Evolutionary conservation across 2,329 filamentous ascomycete species (phyloP), one percentile per base, ranked within the genome.

Genomic region (Verticillium isaacii): DNA sequence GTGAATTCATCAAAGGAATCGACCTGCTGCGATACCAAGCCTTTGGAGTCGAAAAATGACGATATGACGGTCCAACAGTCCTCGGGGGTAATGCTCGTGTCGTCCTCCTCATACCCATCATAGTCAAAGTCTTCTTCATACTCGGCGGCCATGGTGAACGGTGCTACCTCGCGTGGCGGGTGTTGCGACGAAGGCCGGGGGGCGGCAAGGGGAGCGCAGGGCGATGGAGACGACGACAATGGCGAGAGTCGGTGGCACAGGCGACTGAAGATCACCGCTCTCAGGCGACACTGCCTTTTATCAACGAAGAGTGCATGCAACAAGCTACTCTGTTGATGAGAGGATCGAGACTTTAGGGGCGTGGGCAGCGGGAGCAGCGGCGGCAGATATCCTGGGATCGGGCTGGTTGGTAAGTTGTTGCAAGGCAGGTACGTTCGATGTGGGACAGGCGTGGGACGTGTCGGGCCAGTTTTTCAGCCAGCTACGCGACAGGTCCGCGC

Each of bases 1-100:
- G 95, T 93, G 72, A 99, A 99, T 74, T 98, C 93, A 78, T 99
- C 93, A 78, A 97, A 99, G 0, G 96, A 99, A 75, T 98, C 94
- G 65, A 98, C 89, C 80, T 99, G 95, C 78, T 99, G 94, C 17
- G 95, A 97, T 25, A 97, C 95, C 36, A 99, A 85, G 71, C 95
- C 94, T 78, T 98, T 99, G 65, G 88, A 86, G 69, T 97, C 92
- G 79, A 99, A 99, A 82, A 97, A 98, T 11, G 95, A 91, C 61
- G 91, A 93, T 74, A 99, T 98, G 72, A 98, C 94, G 67, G 90
- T 91, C 95, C 96, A 99, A 82, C 93, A 97, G 78, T 99, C 96
- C 80, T 98, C 95, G 64, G 93, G 92, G 32, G 93, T 97, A 79
- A 98, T 97, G 68, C 82, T 82, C 63, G 83, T 79, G 65, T 88